These are phyloP conservation scores for Tuber borchii DNA, from an alignment of 495 filamentous ascomycete genomes.

Conservation along the genomic window DNA sequence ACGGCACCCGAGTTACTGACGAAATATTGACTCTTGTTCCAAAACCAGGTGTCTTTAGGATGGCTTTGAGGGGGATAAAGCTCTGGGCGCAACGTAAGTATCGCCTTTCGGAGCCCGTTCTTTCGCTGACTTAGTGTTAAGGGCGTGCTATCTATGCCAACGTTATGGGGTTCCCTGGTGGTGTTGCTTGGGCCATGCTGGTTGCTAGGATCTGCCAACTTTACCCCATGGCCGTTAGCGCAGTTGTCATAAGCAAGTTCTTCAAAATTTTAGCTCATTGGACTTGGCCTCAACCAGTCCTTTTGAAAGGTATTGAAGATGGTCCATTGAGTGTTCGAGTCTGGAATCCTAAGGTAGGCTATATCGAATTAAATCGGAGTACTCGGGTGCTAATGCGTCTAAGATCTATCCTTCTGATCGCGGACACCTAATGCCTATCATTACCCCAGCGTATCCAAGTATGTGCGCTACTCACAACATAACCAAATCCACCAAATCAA, in stretches of 20 bases:
- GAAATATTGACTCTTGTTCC: constrained; percentile 85
- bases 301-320: constrained; percentile 83
- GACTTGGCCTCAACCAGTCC: constrained; percentile 87
- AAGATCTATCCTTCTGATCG: constrained; percentile 74
- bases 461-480: constrained; percentile 97
- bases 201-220: constrained; percentile 92
- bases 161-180: constrained; percentile 90
- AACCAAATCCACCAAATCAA: constrained; percentile 70
- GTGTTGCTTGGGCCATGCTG: constrained; percentile 96
- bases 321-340: constrained; percentile 71
- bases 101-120: neutral
- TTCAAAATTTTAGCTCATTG: constrained; percentile 84
- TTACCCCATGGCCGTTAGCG: constrained; percentile 86
- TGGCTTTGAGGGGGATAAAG: constrained; percentile 84
- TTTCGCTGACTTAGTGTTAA: constrained; percentile 32
- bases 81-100: constrained; percentile 80
- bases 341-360: constrained; percentile 83
- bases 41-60: constrained; percentile 77
- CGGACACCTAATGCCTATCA: constrained; percentile 90
- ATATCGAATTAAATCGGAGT: constrained; percentile 3
- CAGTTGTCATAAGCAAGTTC: constrained; percentile 83
- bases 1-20: constrained; percentile 87
- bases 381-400: constrained; percentile 3
- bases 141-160: constrained; percentile 86
- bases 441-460: constrained; percentile 90